Evolutionary conservation across 2,329 filamentous ascomycete genomes (phyloP).

Genomic region (Phoma sp.): DNA sequence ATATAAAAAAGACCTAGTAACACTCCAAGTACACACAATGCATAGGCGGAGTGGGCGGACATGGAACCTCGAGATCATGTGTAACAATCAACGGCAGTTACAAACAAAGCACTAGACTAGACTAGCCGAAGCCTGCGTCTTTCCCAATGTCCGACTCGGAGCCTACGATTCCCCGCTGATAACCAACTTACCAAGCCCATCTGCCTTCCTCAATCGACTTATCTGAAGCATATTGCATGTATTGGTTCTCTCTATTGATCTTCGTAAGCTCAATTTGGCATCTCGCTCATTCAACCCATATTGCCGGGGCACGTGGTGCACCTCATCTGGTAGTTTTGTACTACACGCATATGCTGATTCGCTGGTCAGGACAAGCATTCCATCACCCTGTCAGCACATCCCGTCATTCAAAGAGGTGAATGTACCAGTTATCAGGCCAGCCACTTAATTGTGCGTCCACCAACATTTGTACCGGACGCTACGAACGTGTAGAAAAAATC

Average conservation of each 20-base stretch:
- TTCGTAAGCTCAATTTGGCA: background rate
- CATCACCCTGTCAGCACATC: conserved; percentile 11
- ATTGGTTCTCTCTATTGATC: background rate
- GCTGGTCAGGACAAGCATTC: conserved; percentile 6
- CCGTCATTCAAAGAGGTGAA: conserved; percentile 2
- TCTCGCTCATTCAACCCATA: conserved; percentile 2
- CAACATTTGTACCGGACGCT: background rate
- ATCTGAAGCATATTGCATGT: background rate
- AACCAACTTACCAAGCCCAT: background rate
- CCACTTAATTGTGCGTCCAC: conserved; percentile 4
- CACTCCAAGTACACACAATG: background rate
- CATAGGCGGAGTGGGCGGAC: too few relatives aligned
- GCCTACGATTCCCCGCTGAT: background rate
- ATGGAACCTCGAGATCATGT: too few relatives aligned
- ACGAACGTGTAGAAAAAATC: background rate
- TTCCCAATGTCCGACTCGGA: background rate
- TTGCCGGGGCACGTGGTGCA: conserved; percentile 11
- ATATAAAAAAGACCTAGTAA: background rate
- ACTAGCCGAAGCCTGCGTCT: background rate
- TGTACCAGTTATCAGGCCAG: background rate
- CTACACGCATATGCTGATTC: conserved; percentile 14
- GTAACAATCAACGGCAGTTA: background rate
- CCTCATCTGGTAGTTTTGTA: background rate
- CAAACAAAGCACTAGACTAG: background rate
- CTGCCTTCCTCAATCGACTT: conserved; percentile 2